phyloP scores from a whole-genome alignment of 306 rosid species.

The Trifolium repens region DNA sequence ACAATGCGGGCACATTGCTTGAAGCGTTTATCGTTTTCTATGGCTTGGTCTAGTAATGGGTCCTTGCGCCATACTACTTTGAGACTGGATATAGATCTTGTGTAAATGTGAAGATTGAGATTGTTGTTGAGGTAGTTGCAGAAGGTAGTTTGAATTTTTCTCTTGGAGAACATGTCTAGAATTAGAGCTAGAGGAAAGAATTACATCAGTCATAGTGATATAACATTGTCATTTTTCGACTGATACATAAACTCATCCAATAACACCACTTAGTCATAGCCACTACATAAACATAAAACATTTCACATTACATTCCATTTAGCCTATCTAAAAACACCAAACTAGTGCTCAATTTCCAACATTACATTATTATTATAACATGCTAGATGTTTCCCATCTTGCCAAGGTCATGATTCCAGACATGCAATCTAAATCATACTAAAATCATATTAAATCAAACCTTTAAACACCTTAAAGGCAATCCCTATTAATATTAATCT shows the following conservation, averaged over 20 bases:
- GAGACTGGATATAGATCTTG: conserved; percentile 64
- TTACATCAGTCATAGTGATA: neutral
- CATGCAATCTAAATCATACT: too few species aligned
- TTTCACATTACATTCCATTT: neutral
- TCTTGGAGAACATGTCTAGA: conserved; percentile 47
- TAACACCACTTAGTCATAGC: too few species aligned
- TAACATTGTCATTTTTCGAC: neutral
- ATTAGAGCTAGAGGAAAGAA: neutral
- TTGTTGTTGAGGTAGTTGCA: conserved; percentile 39
- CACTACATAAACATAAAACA: neutral
- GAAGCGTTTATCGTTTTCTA: conserved; percentile 68
- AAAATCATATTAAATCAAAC: neutral
- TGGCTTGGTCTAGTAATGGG: conserved; percentile 66
- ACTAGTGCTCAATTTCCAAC: too few species aligned
- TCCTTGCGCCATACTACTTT: conserved; percentile 92
- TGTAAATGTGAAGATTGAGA: conserved; percentile 2
- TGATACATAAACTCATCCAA: too few species aligned
- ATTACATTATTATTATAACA: too few species aligned
- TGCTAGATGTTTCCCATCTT: too few species aligned
- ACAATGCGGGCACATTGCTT: conserved; percentile 47
- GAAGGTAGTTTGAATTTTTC: conserved; percentile 24
- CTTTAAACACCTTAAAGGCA: neutral
- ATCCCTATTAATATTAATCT: neutral
- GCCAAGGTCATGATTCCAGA: too few species aligned
- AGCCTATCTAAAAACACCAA: neutral